Percentiles rank a stretch among this genome's conserved stretches.
phyloP scores from a whole-genome alignment of 2,329 filamentous ascomycete species.

The Scedosporium apiospermum region DNA sequence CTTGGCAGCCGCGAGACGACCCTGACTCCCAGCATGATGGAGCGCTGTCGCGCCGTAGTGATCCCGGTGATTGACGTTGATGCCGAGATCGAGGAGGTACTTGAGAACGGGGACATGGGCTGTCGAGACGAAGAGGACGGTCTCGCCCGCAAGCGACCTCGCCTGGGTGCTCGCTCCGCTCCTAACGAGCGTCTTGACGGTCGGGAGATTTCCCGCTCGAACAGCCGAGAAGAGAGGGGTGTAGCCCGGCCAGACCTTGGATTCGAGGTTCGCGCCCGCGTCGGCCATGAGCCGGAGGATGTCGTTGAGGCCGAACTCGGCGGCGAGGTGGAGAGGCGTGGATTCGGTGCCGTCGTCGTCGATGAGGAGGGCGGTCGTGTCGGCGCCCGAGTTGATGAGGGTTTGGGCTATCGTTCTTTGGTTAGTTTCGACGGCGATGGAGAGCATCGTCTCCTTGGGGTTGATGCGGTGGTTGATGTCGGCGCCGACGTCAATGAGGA shows the following conservation, averaged over 20 bases:
- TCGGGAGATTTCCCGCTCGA: conserved; percentile 13
- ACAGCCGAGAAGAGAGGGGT: conserved; percentile 18
- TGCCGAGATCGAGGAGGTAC: conserved; percentile 11
- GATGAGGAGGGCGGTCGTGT: conserved; percentile 10
- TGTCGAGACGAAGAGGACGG: conserved; percentile 13
- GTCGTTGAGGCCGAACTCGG: conserved; percentile 15
- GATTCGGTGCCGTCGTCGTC: conserved; percentile 12
- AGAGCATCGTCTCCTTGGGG: conserved; percentile 10
- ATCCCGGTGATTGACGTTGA: conserved; percentile 15
- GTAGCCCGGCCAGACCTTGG: conserved; percentile 14
- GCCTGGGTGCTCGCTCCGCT: conserved; percentile 13
- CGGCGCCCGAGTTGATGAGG: conserved; percentile 12
- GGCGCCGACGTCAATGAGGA: conserved; percentile 12
- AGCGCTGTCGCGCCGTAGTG: conserved; percentile 15
- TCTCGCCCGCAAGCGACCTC: conserved; percentile 11
- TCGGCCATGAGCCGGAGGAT: conserved; percentile 16
- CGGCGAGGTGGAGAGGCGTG: conserved; percentile 21
- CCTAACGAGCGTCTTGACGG: conserved; percentile 16
- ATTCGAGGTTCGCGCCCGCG: conserved; percentile 13
- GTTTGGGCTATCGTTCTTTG: conserved; percentile 10
- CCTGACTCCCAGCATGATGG: conserved; percentile 16
- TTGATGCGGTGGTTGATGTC: conserved; percentile 11
- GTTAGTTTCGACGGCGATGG: conserved; percentile 10
- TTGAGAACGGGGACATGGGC: conserved; percentile 11
- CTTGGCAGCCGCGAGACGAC: conserved; percentile 16